phyloP scores from a whole-genome alignment of 176 grass and related monocot genomes.

The Lolium perenne region DNA sequence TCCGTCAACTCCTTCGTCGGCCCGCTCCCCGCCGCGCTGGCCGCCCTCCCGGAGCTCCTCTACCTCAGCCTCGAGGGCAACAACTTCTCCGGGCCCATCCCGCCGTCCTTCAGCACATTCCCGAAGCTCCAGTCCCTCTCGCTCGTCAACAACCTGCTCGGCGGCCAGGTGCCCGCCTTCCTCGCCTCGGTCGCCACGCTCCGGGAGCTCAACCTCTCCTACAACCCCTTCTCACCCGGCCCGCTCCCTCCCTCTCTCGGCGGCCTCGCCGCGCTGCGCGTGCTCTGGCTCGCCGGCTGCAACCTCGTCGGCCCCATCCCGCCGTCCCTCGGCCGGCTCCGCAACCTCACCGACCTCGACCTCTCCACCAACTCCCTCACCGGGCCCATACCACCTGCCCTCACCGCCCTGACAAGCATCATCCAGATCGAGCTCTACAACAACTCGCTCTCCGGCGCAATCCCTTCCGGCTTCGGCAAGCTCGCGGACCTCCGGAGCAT shows the following conservation, averaged over 20 bases:
- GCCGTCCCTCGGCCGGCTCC: constrained; percentile 63
- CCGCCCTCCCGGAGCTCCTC: constrained; percentile 58
- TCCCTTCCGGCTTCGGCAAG: constrained; percentile 58
- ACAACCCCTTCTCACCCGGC: constrained; percentile 61
- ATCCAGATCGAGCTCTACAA: constrained; percentile 83
- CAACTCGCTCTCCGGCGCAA: constrained; percentile 71
- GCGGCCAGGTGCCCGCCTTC: constrained; percentile 60
- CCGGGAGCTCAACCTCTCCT: constrained; percentile 83
- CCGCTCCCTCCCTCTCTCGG: constrained; percentile 59
- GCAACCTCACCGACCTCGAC: constrained; percentile 74
- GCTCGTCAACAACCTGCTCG: constrained; percentile 73
- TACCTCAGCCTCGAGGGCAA: constrained; percentile 62
- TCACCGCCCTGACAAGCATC: constrained; percentile 49
- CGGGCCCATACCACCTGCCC: constrained; percentile 53
- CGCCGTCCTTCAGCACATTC: constrained; percentile 65
- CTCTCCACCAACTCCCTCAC: constrained; percentile 69
- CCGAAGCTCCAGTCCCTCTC: constrained; percentile 56
- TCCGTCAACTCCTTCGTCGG: constrained; percentile 65
- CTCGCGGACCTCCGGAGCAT: constrained; percentile 48
- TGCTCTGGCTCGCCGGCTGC: constrained; percentile 76
- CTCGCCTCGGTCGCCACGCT: constrained; percentile 58
- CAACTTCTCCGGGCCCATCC: constrained; percentile 83
- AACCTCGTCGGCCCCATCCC: constrained; percentile 73
- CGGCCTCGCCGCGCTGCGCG: constrained; percentile 51
- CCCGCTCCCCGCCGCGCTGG: constrained; percentile 63